Evolutionary conservation across 768 basidiomycete genomes (phyloP).

Genomic region (Tricholoma terreum): DNA sequence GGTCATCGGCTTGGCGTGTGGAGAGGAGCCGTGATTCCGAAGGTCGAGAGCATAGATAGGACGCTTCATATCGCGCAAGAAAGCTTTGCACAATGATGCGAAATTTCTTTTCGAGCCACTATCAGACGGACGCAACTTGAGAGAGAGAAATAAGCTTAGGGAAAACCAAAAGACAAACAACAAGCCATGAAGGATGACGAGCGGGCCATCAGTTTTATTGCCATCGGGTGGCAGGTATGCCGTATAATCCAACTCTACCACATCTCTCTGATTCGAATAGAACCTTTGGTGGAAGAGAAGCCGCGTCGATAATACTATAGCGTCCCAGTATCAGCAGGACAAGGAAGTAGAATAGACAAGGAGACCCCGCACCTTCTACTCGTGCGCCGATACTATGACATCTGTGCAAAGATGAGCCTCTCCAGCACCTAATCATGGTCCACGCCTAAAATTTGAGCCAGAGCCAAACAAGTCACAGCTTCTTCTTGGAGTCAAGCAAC

Average conservation of each 20-base stretch:
- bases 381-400: too few relatives aligned
- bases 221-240: constrained; percentile 15
- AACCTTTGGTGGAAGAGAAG: neutral
- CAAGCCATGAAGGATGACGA: constrained; percentile 58
- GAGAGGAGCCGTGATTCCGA: constrained; percentile 79
- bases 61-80: constrained; percentile 52
- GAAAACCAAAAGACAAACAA: constrained; percentile 38
- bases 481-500: too few relatives aligned
- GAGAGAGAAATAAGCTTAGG: neutral
- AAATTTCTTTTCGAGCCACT: constrained; percentile 88
- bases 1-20: constrained; percentile 64
- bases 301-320: neutral
- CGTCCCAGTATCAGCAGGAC: too few relatives aligned
- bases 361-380: too few relatives aligned
- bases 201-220: constrained; percentile 34
- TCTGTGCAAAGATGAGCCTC: too few relatives aligned
- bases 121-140: neutral
- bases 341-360: too few relatives aligned
- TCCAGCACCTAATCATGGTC: too few relatives aligned
- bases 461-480: too few relatives aligned
- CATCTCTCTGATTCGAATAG: constrained; percentile 1
- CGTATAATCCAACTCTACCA: constrained; percentile 18
- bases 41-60: constrained; percentile 77
- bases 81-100: constrained; percentile 70
- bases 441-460: too few relatives aligned